phyloP scores from a whole-genome alignment of 345 rosid genomes.

The Salix dunnii region DNA sequence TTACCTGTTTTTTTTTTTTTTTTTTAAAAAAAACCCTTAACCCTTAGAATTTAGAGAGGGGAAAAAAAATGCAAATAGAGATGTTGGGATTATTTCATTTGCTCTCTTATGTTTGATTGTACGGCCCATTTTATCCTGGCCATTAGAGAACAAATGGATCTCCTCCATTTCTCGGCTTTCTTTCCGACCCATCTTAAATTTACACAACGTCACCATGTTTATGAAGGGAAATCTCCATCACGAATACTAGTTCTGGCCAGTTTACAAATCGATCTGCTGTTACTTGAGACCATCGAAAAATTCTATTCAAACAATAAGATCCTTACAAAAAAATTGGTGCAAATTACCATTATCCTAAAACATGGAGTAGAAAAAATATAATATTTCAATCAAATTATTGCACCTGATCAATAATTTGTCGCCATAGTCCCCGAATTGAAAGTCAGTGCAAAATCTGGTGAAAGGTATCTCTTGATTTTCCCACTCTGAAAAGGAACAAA shows the following conservation, averaged over 20 bases:
- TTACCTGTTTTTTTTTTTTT: neutral
- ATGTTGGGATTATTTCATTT: neutral
- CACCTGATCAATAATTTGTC: neutral
- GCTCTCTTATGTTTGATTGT: neutral
- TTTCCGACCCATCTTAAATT: neutral
- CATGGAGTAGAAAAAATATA: neutral
- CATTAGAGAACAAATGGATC: neutral
- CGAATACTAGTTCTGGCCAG: neutral
- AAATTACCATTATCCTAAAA: neutral
- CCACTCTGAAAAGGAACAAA: neutral
- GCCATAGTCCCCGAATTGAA: neutral
- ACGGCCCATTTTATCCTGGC: neutral
- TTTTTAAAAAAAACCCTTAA: no score
- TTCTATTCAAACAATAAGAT: neutral
- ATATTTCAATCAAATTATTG: neutral
- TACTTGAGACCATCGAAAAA: neutral
- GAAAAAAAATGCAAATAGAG: neutral
- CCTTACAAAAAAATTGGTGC: neutral
- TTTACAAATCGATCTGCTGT: neutral
- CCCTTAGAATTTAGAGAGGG: neutral
- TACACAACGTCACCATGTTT: no score
- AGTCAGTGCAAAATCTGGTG: neutral
- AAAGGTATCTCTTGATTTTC: neutral
- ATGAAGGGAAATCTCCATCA: neutral
- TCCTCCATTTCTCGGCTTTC: neutral